Percentiles rank a stretch among this genome's conserved stretches.
phyloP scores from a whole-genome alignment of 352 stramenopile species.

The Globisporangium uncinulatum region DNA sequence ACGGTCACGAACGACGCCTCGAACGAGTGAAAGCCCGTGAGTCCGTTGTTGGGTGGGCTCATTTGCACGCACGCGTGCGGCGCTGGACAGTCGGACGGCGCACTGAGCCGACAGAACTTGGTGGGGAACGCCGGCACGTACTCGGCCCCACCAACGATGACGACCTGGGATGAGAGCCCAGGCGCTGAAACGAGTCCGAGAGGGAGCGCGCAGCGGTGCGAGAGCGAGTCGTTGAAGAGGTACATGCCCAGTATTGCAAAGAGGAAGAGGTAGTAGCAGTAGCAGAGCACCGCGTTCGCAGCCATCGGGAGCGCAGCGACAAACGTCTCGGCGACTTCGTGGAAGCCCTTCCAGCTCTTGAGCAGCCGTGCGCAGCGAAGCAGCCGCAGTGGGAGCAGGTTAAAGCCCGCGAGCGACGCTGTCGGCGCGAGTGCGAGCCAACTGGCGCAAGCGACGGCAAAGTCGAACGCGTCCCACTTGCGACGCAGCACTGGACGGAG shows the following conservation, averaged over 20 bases:
- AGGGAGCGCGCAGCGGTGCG: conserved; percentile 48
- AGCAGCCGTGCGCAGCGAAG: conserved; percentile 66
- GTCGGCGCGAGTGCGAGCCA: conserved; percentile 52
- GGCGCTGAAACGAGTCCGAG: conserved; percentile 12
- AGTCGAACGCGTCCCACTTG: conserved; percentile 72
- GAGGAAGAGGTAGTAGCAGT: conserved; percentile 82
- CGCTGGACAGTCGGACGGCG: conserved; percentile 20
- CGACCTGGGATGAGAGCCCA: conserved; percentile 12
- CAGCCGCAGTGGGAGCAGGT: conserved; percentile 66
- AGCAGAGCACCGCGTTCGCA: conserved; percentile 65
- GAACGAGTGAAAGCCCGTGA: conserved; percentile 82
- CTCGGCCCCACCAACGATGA: conserved; percentile 15
- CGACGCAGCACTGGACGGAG: conserved; percentile 44
- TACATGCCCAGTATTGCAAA: conserved; percentile 87
- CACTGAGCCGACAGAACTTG: conserved; percentile 41
- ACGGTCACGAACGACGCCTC: conserved; percentile 76
- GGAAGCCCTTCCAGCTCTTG: conserved; percentile 71
- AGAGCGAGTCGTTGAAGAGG: conserved; percentile 79
- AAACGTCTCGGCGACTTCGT: conserved; percentile 78
- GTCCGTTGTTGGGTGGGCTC: conserved; percentile 57
- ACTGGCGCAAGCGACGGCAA: conserved; percentile 50
- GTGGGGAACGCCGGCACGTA: conserved; percentile 48
- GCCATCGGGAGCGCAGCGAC: conserved; percentile 66
- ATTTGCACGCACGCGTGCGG: conserved; percentile 54
- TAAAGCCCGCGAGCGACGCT: conserved; percentile 46